Percentiles rank a stretch among this genome's conserved stretches.
Conservation (phyloP, 2,329 filamentous ascomycete species). For the Paramyrothecium sp. region DNA sequence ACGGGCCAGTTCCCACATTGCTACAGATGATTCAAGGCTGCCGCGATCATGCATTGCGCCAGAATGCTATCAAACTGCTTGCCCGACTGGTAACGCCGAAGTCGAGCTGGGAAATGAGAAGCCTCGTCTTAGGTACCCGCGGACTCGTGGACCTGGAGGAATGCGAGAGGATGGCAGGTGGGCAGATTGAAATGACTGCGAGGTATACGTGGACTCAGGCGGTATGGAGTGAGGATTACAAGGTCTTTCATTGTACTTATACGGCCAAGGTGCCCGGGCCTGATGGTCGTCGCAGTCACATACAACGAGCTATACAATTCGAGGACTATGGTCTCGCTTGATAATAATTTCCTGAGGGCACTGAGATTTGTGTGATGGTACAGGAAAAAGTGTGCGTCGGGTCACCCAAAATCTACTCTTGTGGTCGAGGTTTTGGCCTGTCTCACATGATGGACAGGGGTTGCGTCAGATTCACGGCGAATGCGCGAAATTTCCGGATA, state of each 20-base stretch:
- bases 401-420: too few species aligned
- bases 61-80: neutral
- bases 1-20: neutral
- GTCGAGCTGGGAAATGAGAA: neutral
- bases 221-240: neutral
- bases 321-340: neutral
- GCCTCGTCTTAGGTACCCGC: neutral
- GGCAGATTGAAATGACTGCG: neutral
- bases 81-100: neutral
- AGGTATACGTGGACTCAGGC: neutral
- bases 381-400: too few species aligned
- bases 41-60: neutral
- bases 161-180: neutral
- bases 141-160: neutral
- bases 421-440: too few species aligned
- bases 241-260: neutral
- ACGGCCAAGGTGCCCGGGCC: neutral
- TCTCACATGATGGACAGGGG: too few species aligned
- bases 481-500: too few species aligned
- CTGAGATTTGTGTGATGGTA: too few species aligned
- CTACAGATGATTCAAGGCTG: neutral
- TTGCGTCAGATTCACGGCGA: too few species aligned
- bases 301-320: neutral
- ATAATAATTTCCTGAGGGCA: too few species aligned
- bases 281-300: neutral